Conservation (phyloP, 306 rosid genomes). For the Begonia peltatifolia region DNA sequence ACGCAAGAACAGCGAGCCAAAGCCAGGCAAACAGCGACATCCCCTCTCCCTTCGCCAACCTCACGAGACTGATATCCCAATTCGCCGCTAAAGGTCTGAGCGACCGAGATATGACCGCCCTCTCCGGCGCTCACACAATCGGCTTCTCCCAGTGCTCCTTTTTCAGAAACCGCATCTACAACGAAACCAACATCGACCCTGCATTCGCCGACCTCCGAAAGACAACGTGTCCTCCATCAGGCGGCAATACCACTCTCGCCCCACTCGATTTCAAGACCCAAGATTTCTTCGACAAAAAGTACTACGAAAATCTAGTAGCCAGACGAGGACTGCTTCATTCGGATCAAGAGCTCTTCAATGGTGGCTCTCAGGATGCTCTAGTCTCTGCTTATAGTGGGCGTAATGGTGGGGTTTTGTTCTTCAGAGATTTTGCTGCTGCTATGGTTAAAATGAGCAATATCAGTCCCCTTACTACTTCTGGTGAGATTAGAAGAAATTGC, state of each 20-base stretch:
- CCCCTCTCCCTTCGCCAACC: constrained; percentile 38
- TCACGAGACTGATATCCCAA: constrained; percentile 25
- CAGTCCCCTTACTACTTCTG: constrained; percentile 38
- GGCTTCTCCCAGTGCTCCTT: constrained; percentile 36
- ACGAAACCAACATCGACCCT: constrained; percentile 45
- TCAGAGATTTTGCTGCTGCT: constrained; percentile 46
- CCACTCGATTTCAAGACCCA: constrained; percentile 37
- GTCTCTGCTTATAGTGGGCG: constrained; percentile 31
- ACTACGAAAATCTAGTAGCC: constrained; percentile 30
- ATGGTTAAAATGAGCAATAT: constrained; percentile 56
- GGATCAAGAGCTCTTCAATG: constrained; percentile 59
- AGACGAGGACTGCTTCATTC: constrained; percentile 57
- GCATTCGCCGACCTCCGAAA: constrained; percentile 27
- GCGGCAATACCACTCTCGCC: constrained; percentile 43
- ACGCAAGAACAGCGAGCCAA: constrained; percentile 58
- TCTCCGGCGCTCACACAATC: constrained; percentile 64
- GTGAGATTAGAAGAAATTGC: constrained; percentile 59
- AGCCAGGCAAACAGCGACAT: constrained; percentile 41
- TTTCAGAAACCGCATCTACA: constrained; percentile 50
- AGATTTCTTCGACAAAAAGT: constrained; percentile 34
- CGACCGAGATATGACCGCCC: constrained; percentile 38
- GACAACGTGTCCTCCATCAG: constrained; percentile 32
- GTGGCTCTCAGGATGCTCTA: constrained; percentile 42
- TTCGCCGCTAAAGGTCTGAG: constrained; percentile 30
- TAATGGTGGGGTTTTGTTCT: constrained; percentile 13